These are phyloP conservation scores for Podaxis mareebaensis DNA, from an alignment of 768 basidiomycete species.

Conservation along the genomic window DNA sequence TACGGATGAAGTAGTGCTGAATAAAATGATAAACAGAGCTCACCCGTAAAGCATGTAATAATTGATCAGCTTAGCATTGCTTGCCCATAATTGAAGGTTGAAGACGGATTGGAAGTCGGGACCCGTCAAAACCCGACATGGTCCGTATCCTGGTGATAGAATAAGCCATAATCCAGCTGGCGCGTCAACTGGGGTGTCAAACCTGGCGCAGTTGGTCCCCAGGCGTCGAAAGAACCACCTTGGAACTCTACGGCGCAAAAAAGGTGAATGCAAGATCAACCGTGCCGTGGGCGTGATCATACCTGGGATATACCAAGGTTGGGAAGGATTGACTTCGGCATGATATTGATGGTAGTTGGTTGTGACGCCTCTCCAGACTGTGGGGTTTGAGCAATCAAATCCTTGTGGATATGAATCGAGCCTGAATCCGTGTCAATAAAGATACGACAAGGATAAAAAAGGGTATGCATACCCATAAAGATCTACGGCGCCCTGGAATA, in stretches of 20 bases:
- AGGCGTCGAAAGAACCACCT: constrained; percentile 80
- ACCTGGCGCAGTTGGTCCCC: constrained; percentile 76
- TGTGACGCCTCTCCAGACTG: constrained; percentile 61
- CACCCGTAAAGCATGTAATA: constrained; percentile 88
- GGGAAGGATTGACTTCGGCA: constrained; percentile 42
- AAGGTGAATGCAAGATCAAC: not conserved
- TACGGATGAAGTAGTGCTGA: not conserved
- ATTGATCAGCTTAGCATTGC: constrained; percentile 79
- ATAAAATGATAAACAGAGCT: constrained; percentile 3
- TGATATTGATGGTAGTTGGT: constrained; percentile 71
- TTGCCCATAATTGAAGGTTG: constrained; percentile 75
- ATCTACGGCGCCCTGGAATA: constrained; percentile 64
- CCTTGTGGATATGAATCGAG: constrained; percentile 76
- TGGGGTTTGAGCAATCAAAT: constrained; percentile 80
- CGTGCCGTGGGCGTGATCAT: constrained; percentile 15
- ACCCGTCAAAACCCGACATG: constrained; percentile 68
- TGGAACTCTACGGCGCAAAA: constrained; percentile 48
- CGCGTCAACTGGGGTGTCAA: not conserved
- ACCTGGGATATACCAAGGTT: constrained; percentile 76
- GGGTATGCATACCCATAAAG: constrained; percentile 57
- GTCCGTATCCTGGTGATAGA: constrained; percentile 49
- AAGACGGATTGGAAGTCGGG: constrained; percentile 79
- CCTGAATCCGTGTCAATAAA: constrained; percentile 26
- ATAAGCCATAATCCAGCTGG: not conserved
- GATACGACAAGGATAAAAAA: not conserved